These are phyloP conservation scores for Cyclanthera cordifolia DNA, from an alignment of 306 rosid species.

Conservation along the genomic window DNA sequence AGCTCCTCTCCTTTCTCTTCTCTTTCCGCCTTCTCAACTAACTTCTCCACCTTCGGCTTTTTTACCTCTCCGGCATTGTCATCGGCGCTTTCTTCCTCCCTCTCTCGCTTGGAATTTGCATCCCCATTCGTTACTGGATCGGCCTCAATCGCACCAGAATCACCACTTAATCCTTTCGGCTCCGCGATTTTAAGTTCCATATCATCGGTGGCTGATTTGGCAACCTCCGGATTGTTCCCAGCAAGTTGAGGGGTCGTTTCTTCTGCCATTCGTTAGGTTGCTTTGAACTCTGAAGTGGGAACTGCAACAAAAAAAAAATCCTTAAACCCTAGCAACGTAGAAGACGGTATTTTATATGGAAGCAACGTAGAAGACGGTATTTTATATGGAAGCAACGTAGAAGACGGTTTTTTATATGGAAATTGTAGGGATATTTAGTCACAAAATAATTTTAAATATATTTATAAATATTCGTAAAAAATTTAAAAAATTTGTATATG, in stretches of 20 bases:
- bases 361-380: neutral
- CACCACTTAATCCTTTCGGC: neutral
- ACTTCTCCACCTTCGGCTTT: slow-evolving; percentile 33
- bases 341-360: slow-evolving; percentile 1
- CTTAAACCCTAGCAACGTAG: slow-evolving; percentile 7
- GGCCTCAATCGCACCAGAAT: neutral
- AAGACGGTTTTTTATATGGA: neutral
- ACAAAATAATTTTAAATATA: too few relatives aligned
- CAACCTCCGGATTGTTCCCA: neutral
- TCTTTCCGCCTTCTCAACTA: slow-evolving; percentile 23
- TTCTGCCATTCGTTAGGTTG: slow-evolving; percentile 10
- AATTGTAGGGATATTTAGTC: too few relatives aligned
- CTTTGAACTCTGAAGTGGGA: neutral
- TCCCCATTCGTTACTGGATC: slow-evolving; percentile 2
- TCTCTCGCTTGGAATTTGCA: slow-evolving; percentile 8
- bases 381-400: neutral
- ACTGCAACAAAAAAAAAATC: neutral
- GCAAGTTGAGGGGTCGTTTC: slow-evolving; percentile 6
- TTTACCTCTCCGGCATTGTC: neutral
- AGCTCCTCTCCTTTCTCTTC: slow-evolving; percentile 21
- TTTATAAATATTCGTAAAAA: too few relatives aligned
- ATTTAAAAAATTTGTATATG: too few relatives aligned
- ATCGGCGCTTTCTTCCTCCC: slow-evolving; percentile 12
- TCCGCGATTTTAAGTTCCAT: slow-evolving; percentile 3
- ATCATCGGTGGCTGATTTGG: slow-evolving; percentile 1